A percentile compares a stretch with the other conserved stretches of the same genome.
Evolutionary conservation across 1,284 basidiomycete species (phyloP).

Genomic region (Athelia sp.): DNA sequence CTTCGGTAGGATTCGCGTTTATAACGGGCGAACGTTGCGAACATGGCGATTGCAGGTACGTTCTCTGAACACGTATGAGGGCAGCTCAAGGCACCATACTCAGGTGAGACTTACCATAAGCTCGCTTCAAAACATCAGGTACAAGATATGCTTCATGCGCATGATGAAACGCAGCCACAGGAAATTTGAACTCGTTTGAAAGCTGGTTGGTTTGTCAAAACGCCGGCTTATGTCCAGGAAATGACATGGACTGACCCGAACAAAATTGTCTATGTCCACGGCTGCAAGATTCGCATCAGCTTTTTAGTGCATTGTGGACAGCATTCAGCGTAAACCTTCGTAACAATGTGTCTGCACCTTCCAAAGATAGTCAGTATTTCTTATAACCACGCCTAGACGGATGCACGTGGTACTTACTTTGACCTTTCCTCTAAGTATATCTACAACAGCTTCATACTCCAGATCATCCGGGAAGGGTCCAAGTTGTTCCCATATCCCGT

Average conservation of each 20-base stretch:
- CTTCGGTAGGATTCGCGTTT: conserved; percentile 78
- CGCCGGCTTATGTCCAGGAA: conserved; percentile 1
- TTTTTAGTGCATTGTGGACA: too few relatives aligned
- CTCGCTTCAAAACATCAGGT: conserved; percentile 70
- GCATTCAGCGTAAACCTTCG: too few relatives aligned
- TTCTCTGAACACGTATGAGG: conserved; percentile 69
- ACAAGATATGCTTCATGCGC: conserved; percentile 85
- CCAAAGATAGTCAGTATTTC: neutral
- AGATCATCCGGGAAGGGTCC: conserved; percentile 70
- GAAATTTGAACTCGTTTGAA: conserved; percentile 77
- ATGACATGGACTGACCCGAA: conserved; percentile 42
- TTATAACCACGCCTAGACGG: too few relatives aligned
- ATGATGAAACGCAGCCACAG: conserved; percentile 82
- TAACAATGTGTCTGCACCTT: conserved; percentile 68
- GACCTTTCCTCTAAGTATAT: conserved; percentile 74
- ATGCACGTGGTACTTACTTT: conserved; percentile 43
- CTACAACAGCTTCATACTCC: conserved; percentile 79
- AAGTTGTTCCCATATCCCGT: conserved; percentile 53
- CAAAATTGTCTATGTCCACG: conserved; percentile 71
- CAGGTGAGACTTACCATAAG: too few relatives aligned
- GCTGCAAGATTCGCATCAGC: too few relatives aligned
- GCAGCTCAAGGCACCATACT: too few relatives aligned
- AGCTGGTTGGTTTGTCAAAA: conserved; percentile 33
- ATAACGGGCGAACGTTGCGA: conserved; percentile 66
- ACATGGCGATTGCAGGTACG: conserved; percentile 72